A percentile compares a stretch with the other conserved stretches of the same genome.
Evolutionary conservation across 2,329 filamentous ascomycete genomes (phyloP).

Genomic region (Paracoccidioides brasiliensis): DNA sequence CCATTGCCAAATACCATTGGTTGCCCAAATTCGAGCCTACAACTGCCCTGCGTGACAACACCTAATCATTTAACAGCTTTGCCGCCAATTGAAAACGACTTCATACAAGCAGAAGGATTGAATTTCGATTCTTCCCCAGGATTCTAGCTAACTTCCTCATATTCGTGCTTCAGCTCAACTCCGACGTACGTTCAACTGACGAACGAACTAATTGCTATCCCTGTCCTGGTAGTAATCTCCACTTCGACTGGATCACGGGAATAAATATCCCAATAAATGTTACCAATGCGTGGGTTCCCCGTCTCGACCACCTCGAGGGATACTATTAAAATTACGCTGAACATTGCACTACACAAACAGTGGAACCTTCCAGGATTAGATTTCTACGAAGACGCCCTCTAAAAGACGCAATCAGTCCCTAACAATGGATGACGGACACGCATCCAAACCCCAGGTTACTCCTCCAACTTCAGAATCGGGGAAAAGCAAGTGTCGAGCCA

Average conservation of each 20-base stretch:
- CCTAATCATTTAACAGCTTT: no score
- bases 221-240: not conserved
- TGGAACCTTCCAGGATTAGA: not conserved
- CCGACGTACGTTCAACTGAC: not conserved
- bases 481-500: conserved; percentile 17
- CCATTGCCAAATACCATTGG: not conserved
- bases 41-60: not conserved
- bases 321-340: not conserved
- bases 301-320: not conserved
- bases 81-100: not conserved
- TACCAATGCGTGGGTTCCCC: not conserved
- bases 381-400: not conserved
- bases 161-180: not conserved
- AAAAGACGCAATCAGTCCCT: not conserved
- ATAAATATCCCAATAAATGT: not conserved
- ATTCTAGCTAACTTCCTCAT: not conserved
- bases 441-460: not conserved
- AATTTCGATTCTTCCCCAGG: not conserved
- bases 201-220: not conserved
- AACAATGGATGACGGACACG: not conserved
- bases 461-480: not conserved
- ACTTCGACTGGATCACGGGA: not conserved
- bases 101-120: not conserved
- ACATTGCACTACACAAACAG: not conserved
- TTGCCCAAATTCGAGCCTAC: not conserved